phyloP scores from a whole-genome alignment of 192 early-diverging fungal species.

The Podila clonocystis region DNA sequence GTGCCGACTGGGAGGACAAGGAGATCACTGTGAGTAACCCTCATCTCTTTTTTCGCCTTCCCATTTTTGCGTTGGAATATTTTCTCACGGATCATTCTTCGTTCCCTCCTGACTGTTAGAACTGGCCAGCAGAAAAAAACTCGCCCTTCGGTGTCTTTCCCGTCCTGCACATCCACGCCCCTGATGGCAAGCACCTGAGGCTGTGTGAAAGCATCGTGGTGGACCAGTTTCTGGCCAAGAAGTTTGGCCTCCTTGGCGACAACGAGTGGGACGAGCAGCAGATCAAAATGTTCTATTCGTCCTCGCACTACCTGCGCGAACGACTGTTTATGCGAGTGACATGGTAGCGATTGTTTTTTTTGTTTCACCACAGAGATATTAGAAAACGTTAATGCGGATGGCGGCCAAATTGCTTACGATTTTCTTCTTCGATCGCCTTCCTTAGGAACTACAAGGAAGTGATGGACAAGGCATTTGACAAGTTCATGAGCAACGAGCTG shows the following conservation, averaged over 20 bases:
- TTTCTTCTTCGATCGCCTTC: neutral
- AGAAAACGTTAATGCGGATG: neutral
- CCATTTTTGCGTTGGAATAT: neutral
- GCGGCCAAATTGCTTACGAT: neutral
- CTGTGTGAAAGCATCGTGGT: constrained; percentile 15
- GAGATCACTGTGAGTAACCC: constrained; percentile 2
- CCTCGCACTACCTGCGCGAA: constrained; percentile 25
- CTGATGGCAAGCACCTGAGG: constrained; percentile 11
- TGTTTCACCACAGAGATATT: neutral
- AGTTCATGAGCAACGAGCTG: constrained; percentile 7
- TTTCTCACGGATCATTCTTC: neutral
- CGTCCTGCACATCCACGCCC: constrained; percentile 27
- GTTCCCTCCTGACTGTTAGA: constrained; percentile 2
- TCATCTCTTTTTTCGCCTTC: neutral
- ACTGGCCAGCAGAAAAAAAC: constrained; percentile 20
- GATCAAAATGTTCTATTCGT: constrained; percentile 34
- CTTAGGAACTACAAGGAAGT: constrained; percentile 36
- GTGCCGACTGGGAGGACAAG: constrained; percentile 28
- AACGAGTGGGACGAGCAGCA: constrained; percentile 44
- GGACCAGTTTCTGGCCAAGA: constrained; percentile 31
- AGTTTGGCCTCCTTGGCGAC: constrained; percentile 38
- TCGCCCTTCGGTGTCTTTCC: constrained; percentile 28
- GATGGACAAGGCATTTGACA: constrained; percentile 16
- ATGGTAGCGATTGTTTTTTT: constrained; percentile 10
- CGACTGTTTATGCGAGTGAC: constrained; percentile 20